Conservation (phyloP, 148 eudicot genomes). For the Cornus florida region DNA sequence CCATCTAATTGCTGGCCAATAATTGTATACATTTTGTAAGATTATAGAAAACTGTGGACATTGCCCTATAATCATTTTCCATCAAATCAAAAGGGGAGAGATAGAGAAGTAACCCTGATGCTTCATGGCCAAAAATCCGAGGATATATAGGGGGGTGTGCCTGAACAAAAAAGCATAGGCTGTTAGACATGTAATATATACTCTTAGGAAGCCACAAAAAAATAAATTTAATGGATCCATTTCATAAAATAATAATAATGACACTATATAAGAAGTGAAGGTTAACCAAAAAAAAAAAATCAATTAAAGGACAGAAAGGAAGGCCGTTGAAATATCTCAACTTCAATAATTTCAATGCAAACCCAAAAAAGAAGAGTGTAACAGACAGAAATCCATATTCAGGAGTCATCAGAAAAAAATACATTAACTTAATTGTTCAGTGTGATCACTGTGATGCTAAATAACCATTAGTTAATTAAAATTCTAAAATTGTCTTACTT, state of each 20-base stretch:
- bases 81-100: conserved; percentile 3
- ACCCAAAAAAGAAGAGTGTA: not conserved
- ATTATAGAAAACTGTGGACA: not conserved
- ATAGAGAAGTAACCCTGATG: conserved; percentile 65
- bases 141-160: conserved; percentile 66
- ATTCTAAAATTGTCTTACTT: no score
- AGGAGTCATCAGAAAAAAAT: no score
- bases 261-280: not conserved
- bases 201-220: not conserved
- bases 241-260: no score
- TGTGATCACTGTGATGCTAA: no score
- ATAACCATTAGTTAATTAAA: no score
- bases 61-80: not conserved
- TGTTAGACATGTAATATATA: conserved; percentile 10
- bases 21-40: not conserved
- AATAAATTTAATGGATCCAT: not conserved
- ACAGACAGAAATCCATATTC: no score
- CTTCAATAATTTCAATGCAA: not conserved
- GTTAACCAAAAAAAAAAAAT: not conserved
- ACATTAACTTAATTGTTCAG: no score
- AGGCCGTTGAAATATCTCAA: not conserved
- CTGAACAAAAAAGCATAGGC: conserved; percentile 40
- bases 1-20: no score
- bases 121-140: conserved; percentile 98
- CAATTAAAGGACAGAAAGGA: not conserved